Evolutionary conservation across 2,329 filamentous ascomycete species (phyloP).

Genomic region (Didymella arachidicola): DNA sequence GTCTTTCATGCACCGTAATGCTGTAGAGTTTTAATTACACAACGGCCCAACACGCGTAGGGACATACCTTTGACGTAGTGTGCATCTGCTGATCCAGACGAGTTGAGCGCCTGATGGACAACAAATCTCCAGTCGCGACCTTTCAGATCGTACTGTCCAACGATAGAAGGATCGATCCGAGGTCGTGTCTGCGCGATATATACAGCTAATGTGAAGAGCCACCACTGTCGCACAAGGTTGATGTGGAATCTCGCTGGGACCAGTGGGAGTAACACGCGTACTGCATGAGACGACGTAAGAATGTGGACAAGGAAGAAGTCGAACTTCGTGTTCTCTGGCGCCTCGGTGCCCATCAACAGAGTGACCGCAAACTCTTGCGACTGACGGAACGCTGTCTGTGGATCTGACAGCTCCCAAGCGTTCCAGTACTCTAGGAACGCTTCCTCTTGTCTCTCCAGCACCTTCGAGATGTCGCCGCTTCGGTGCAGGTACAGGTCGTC

Average conservation of each 20-base stretch:
- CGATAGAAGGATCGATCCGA: constrained; percentile 67
- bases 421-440: constrained; percentile 89
- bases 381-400: constrained; percentile 76
- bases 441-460: constrained; percentile 74
- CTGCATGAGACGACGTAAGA: constrained; percentile 84
- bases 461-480: constrained; percentile 69
- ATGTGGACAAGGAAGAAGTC: constrained; percentile 86
- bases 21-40: constrained; percentile 49
- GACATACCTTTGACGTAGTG: constrained; percentile 81
- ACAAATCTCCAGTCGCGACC: constrained; percentile 80
- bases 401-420: constrained; percentile 74
- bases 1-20: constrained; percentile 76
- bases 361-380: constrained; percentile 67
- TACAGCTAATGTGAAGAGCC: constrained; percentile 79
- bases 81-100: constrained; percentile 73
- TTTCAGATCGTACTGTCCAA: constrained; percentile 67
- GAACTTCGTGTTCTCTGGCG: constrained; percentile 61
- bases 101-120: constrained; percentile 72
- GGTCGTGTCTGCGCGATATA: constrained; percentile 82
- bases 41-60: neutral
- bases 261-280: constrained; percentile 82
- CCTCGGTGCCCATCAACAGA: constrained; percentile 63
- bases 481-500: constrained; percentile 68
- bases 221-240: constrained; percentile 83
- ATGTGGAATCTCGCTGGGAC: constrained; percentile 77